phyloP scores from a whole-genome alignment of 345 rosid species.

The Eucalyptus virginea region DNA sequence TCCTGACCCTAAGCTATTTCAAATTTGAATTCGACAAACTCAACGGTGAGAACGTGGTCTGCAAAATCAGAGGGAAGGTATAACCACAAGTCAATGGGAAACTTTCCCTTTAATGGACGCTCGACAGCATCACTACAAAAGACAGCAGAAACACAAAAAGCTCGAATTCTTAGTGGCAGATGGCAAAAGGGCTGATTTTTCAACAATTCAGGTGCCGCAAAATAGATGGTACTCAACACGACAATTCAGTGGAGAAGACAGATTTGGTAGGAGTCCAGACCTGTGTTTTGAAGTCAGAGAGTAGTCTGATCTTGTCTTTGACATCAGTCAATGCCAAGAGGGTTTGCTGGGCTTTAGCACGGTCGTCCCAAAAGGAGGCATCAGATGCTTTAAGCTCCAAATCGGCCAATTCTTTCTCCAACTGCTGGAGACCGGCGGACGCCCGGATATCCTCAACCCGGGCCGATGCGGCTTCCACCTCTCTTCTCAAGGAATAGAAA shows the following conservation, averaged over 20 bases:
- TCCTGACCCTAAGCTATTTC: background rate
- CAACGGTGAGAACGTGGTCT: background rate
- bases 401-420: conserved; percentile 43
- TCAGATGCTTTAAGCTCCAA: conserved; percentile 65
- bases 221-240: background rate
- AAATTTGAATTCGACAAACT: background rate
- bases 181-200: background rate
- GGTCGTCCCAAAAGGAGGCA: conserved; percentile 82
- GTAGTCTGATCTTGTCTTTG: conserved; percentile 50
- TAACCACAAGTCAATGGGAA: background rate
- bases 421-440: conserved; percentile 38
- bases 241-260: background rate
- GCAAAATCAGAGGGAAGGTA: background rate
- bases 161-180: background rate
- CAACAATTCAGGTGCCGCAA: background rate
- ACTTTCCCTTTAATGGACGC: background rate
- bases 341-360: conserved; percentile 63
- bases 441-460: conserved; percentile 63
- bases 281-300: conserved; percentile 63
- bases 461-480: conserved; percentile 54
- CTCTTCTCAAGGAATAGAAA: conserved; percentile 72
- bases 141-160: background rate
- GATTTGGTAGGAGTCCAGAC: conserved; percentile 6
- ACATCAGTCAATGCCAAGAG: conserved; percentile 65
- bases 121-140: background rate